phyloP scores from a whole-genome alignment of 805 yeast genomes.

The Wickerhamiella sorbophila region DNA sequence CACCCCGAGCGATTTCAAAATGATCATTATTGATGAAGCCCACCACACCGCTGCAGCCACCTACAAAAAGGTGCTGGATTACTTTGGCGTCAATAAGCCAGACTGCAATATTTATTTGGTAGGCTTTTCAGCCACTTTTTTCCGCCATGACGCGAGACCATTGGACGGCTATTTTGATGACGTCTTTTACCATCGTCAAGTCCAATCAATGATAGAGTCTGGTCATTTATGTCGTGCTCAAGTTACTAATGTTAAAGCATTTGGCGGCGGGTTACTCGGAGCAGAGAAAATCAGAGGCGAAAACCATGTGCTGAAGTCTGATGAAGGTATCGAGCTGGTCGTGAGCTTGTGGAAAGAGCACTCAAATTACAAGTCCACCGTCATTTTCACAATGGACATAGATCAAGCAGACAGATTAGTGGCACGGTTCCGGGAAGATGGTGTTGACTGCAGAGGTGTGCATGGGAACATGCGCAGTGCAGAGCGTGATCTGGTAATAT shows the following conservation, averaged over 20 bases:
- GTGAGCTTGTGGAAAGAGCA: slow-evolving; percentile 37
- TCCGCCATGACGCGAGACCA: slow-evolving; percentile 54
- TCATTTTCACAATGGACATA: slow-evolving; percentile 67
- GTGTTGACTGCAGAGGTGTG: slow-evolving; percentile 56
- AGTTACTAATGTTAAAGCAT: slow-evolving; percentile 50
- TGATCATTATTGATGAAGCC: slow-evolving; percentile 79
- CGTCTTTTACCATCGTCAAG: slow-evolving; percentile 53
- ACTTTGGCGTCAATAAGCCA: slow-evolving; percentile 33
- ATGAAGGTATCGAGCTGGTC: slow-evolving; percentile 31
- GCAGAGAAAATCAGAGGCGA: slow-evolving; percentile 41
- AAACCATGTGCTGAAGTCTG: slow-evolving; percentile 16
- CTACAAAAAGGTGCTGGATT: slow-evolving; percentile 41
- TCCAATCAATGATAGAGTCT: slow-evolving; percentile 50
- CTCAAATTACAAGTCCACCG: slow-evolving; percentile 38
- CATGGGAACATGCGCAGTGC: slow-evolving; percentile 46
- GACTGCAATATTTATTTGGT: slow-evolving; percentile 40
- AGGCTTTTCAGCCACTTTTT: slow-evolving; percentile 83
- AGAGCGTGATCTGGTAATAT: slow-evolving; percentile 39
- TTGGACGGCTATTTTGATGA: slow-evolving; percentile 52
- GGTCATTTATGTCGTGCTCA: slow-evolving; percentile 58
- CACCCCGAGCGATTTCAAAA: slow-evolving; percentile 45
- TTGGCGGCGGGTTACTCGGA: slow-evolving; percentile 31
- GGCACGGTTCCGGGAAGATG: slow-evolving; percentile 38
- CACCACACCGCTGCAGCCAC: slow-evolving; percentile 75
- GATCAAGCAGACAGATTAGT: slow-evolving; percentile 46